Evolutionary conservation across 106 monocot genomes (phyloP).

Genomic region (Agapanthus africanus): DNA sequence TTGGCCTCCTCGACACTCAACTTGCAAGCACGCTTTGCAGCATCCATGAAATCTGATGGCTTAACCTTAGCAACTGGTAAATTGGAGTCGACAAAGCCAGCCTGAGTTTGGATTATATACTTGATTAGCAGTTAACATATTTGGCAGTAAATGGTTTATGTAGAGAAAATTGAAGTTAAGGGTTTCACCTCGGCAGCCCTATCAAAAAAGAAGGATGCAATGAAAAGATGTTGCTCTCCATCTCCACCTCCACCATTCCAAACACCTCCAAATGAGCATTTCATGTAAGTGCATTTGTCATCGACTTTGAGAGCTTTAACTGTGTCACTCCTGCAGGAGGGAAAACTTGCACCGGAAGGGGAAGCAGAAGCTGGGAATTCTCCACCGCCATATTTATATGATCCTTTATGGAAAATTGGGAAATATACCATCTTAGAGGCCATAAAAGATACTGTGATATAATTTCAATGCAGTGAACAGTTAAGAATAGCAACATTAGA

Average conservation of each 20-base stretch:
- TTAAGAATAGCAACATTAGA: too few species aligned
- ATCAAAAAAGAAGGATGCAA: slow-evolving; percentile 96
- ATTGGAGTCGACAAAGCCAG: slow-evolving; percentile 46
- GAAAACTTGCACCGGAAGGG: slow-evolving; percentile 50
- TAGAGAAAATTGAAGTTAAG: background rate
- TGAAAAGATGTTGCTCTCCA: slow-evolving; percentile 80
- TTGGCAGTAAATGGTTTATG: background rate
- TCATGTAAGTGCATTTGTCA: slow-evolving; percentile 78
- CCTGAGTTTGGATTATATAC: slow-evolving; percentile 26
- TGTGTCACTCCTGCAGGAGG: slow-evolving; percentile 59
- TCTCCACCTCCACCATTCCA: slow-evolving; percentile 98
- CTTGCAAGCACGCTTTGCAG: slow-evolving; percentile 49
- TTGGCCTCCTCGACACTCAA: slow-evolving; percentile 42
- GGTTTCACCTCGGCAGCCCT: slow-evolving; percentile 74
- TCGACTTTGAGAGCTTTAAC: slow-evolving; percentile 64
- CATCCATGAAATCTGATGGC: slow-evolving; percentile 50
- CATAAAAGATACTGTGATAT: too few species aligned
- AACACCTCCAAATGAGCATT: slow-evolving; percentile 90
- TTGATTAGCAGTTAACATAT: background rate
- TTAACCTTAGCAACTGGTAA: slow-evolving; percentile 42
- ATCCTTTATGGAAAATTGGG: too few species aligned
- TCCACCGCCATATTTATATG: slow-evolving; percentile 68
- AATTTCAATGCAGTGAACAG: too few species aligned
- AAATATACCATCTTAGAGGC: too few species aligned
- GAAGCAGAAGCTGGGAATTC: slow-evolving; percentile 44